These are phyloP conservation scores for Murraya paniculata DNA, from an alignment of 345 rosid species.

Conservation along the genomic window DNA sequence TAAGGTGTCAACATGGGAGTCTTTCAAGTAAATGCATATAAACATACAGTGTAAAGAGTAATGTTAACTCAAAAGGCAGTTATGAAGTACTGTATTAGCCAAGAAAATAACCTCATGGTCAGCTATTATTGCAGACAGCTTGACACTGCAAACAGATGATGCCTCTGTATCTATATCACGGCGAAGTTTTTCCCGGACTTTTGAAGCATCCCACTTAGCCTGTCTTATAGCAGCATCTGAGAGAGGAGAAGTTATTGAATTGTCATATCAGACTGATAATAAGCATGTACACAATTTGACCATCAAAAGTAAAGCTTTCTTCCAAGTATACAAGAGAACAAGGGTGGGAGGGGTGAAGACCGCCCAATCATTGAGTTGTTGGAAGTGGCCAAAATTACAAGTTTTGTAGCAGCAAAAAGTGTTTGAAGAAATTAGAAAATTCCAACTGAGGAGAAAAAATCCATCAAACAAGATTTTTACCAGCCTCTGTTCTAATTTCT, in stretches of 20 bases:
- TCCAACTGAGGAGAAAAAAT: not conserved
- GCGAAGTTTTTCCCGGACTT: constrained; percentile 53
- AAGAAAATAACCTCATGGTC: constrained; percentile 49
- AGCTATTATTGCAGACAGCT: constrained; percentile 49
- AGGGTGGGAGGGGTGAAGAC: too few relatives aligned
- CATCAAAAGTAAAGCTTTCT: not conserved
- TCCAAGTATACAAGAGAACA: not conserved
- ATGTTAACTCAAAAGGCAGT: not conserved
- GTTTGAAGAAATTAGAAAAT: not conserved
- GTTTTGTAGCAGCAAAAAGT: not conserved
- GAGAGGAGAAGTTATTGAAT: not conserved
- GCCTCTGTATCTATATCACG: constrained; percentile 55
- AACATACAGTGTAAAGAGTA: not conserved
- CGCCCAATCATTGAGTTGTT: not conserved
- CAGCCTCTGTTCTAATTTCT: not conserved
- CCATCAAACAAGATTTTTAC: not conserved
- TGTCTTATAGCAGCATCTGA: constrained; percentile 58
- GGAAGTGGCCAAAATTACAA: not conserved
- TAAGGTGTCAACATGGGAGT: constrained; percentile 12
- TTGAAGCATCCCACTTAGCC: constrained; percentile 67
- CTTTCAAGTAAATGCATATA: not conserved
- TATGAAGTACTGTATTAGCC: not conserved
- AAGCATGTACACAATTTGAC: not conserved
- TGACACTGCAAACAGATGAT: constrained; percentile 42
- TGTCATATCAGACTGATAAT: not conserved